A percentile compares a stretch with the other conserved stretches of the same genome.
Evolutionary conservation across 352 stramenopile species (phyloP).

Genomic region (Globisporangium spiculum): DNA sequence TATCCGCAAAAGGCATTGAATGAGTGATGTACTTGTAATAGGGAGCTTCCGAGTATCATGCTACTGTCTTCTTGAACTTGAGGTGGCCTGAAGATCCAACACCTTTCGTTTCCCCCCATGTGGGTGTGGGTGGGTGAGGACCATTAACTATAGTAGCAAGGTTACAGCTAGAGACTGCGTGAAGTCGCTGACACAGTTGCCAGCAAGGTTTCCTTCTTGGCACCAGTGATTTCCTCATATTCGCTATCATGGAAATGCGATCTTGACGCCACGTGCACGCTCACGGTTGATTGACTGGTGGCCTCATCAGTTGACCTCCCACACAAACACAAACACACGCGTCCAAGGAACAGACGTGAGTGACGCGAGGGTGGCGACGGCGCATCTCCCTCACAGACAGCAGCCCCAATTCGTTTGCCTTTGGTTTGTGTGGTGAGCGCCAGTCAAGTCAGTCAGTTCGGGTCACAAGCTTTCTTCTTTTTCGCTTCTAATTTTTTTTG

Average conservation of each 20-base stretch:
- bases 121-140: background rate
- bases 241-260: background rate
- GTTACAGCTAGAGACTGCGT: too few species aligned
- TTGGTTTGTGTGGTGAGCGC: background rate
- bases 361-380: background rate
- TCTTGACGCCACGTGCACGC: background rate
- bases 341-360: background rate
- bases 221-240: too few species aligned
- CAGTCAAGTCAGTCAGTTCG: background rate
- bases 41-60: background rate
- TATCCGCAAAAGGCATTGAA: too few species aligned
- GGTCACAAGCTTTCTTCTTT: background rate
- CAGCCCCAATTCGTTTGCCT: background rate
- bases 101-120: background rate
- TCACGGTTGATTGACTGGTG: too few species aligned
- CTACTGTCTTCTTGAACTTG: background rate
- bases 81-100: background rate
- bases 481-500: background rate
- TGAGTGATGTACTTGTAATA: background rate
- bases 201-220: too few species aligned
- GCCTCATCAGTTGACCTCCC: background rate
- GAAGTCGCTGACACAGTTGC: too few species aligned
- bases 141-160: too few species aligned
- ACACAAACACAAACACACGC: background rate
- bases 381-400: background rate